These are phyloP conservation scores for Murraya paniculata DNA, from an alignment of 345 rosid genomes.

Conservation along the genomic window DNA sequence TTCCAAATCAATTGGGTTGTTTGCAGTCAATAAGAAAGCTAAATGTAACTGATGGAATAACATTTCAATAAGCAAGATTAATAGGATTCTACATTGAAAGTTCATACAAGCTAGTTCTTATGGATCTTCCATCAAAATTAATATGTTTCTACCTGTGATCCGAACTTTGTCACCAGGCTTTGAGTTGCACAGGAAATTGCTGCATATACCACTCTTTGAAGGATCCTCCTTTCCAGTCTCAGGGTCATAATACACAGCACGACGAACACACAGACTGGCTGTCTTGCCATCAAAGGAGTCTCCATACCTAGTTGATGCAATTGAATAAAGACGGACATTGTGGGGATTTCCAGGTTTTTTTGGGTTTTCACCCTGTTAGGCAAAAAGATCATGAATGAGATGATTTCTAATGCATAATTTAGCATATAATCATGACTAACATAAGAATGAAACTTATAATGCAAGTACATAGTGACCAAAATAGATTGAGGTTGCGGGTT, in stretches of 20 bases:
- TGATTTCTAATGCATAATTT: not conserved
- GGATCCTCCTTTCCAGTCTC: conserved; percentile 95
- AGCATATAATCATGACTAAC: not conserved
- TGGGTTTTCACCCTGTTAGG: conserved; percentile 88
- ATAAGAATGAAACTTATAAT: not conserved
- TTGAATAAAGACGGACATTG: conserved; percentile 91
- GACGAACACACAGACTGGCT: conserved; percentile 90
- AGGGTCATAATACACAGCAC: conserved; percentile 91
- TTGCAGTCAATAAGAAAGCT: not conserved
- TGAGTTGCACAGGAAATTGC: conserved; percentile 86
- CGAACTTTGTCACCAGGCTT: conserved; percentile 87
- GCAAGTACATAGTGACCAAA: not conserved
- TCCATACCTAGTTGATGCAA: conserved; percentile 93
- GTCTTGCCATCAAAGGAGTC: conserved; percentile 92
- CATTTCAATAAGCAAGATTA: not conserved
- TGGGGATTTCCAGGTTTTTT: conserved; percentile 90
- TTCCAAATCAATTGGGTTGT: not conserved
- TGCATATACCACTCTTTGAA: conserved; percentile 83
- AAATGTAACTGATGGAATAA: not conserved
- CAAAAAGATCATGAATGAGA: not conserved
- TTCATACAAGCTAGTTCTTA: not conserved
- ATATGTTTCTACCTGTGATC: conserved; percentile 64
- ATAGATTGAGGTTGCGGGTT: not conserved
- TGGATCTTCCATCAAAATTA: conserved; percentile 1
- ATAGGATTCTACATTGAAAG: not conserved